Conservation (phyloP, 2,329 filamentous ascomycete species). For the Arthrobotrys megalospora region DNA sequence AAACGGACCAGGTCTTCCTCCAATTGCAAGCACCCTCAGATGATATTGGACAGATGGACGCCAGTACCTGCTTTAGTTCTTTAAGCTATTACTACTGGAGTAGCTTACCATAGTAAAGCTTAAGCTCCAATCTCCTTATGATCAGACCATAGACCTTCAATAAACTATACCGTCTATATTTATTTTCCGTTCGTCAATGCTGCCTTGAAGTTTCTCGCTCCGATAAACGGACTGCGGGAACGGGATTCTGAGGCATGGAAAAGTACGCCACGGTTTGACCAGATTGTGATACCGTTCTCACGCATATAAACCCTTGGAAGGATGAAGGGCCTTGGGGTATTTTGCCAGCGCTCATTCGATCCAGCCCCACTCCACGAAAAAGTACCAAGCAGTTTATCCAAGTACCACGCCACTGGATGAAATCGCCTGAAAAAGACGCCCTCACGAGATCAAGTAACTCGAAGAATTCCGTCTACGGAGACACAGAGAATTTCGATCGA, state of each 20-base stretch:
- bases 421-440: conserved; percentile 52
- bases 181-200: conserved; percentile 11
- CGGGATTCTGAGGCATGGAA: conserved; percentile 36
- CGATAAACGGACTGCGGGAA: conserved; percentile 30
- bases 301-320: conserved; percentile 32
- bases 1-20: conserved; percentile 35
- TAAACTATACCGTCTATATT: conserved; percentile 1
- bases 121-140: conserved; percentile 22
- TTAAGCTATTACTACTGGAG: conserved; percentile 18
- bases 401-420: conserved; percentile 59
- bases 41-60: conserved; percentile 39
- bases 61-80: conserved; percentile 57
- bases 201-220: conserved; percentile 25
- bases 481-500: conserved; percentile 16
- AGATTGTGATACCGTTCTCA: conserved; percentile 59
- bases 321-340: conserved; percentile 34
- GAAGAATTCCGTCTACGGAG: conserved; percentile 22
- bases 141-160: conserved; percentile 24
- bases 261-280: conserved; percentile 44
- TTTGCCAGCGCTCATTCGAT: conserved; percentile 45
- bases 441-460: conserved; percentile 58
- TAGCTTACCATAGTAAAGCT: conserved; percentile 14
- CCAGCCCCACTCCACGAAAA: conserved; percentile 48
- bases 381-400: conserved; percentile 57
- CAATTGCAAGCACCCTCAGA: conserved; percentile 29